Evolutionary conservation across 2,329 filamentous ascomycete species (phyloP).

Genomic region (Tolypocladium pustulatum): DNA sequence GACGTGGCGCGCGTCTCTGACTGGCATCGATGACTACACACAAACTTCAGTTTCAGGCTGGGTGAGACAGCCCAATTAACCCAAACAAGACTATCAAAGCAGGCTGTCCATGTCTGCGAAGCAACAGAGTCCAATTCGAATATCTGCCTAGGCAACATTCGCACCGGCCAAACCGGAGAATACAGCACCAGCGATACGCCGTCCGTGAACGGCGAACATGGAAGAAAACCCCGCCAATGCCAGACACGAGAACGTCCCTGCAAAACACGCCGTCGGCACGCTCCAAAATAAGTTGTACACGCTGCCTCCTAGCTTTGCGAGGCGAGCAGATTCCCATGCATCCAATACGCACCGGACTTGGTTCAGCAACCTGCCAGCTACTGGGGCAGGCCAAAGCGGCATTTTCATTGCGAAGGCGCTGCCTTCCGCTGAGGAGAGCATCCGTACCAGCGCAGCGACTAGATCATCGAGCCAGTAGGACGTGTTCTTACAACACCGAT

Average conservation of each 20-base stretch:
- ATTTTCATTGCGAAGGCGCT: background rate
- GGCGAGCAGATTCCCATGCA: constrained; percentile 5
- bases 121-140: background rate
- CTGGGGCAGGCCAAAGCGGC: background rate
- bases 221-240: constrained; percentile 4
- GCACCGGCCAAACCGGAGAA: background rate
- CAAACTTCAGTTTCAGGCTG: background rate
- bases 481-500: background rate
- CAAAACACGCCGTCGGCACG: constrained; percentile 6
- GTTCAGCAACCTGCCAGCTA: background rate
- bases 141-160: background rate
- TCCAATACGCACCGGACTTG: constrained; percentile 2
- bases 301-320: constrained; percentile 5
- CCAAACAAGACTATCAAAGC: background rate
- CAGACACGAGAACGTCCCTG: constrained; percentile 4
- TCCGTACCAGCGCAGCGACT: background rate
- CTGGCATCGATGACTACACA: background rate
- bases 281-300: constrained; percentile 11
- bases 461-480: background rate
- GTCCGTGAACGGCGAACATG: constrained; percentile 1
- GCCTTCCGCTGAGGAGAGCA: background rate
- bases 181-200: background rate
- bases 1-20: background rate
- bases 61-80: background rate
- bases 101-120: constrained; percentile 35